Conservation (phyloP, 208 protist species). For the Trypanosoma boissoni region DNA sequence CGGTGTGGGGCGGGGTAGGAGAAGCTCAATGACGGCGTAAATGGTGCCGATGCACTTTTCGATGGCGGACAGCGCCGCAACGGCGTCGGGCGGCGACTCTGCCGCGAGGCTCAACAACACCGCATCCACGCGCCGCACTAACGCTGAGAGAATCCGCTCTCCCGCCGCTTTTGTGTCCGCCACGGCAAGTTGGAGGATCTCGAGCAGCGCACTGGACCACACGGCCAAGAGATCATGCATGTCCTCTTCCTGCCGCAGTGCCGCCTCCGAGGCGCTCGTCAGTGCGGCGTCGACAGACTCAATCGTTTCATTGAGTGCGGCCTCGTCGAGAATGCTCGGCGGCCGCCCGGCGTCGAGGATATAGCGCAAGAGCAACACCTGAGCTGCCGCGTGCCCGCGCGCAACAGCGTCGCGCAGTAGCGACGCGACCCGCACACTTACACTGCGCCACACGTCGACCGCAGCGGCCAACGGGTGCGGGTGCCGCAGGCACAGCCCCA, state of each 20-base stretch:
- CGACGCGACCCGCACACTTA: conserved; percentile 21
- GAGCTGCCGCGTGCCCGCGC: conserved; percentile 19
- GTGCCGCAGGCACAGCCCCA: conserved; percentile 28
- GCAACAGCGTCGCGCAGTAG: conserved; percentile 33
- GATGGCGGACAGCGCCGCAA: not conserved
- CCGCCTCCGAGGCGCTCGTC: not conserved
- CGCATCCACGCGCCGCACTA: conserved; percentile 14
- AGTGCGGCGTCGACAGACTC: conserved; percentile 14
- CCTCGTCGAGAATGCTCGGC: not conserved
- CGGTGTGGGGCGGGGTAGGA: no score
- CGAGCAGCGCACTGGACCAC: conserved; percentile 15
- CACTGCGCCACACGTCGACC: conserved; percentile 30
- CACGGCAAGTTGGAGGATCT: conserved; percentile 12
- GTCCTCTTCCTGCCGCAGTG: conserved; percentile 5
- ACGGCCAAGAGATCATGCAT: conserved; percentile 14
- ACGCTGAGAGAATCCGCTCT: not conserved
- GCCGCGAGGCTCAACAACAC: not conserved
- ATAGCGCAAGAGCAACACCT: conserved; percentile 41
- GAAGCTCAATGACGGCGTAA: not conserved
- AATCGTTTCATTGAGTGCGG: not conserved
- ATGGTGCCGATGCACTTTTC: not conserved
- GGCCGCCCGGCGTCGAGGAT: conserved; percentile 25
- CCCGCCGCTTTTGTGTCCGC: not conserved
- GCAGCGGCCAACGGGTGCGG: conserved; percentile 8
- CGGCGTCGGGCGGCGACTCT: not conserved